A percentile compares a stretch with the other conserved stretches of the same genome.
Evolutionary conservation across 257 asterid genomes (phyloP).

Genomic region (Oldenlandia corymbosa): DNA sequence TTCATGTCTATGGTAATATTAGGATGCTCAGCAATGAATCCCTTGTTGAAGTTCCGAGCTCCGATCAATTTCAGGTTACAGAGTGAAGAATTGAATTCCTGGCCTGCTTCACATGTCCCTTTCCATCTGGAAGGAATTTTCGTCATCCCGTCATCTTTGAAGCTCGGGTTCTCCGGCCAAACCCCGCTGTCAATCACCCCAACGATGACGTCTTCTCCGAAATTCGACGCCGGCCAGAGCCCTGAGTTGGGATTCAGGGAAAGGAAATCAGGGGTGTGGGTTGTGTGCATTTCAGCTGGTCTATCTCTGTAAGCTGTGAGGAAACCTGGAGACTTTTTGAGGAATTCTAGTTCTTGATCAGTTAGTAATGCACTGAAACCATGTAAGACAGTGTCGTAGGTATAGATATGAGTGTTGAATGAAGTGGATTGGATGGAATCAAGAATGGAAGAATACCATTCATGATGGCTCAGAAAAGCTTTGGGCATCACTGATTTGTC

Average conservation of each 20-base stretch:
- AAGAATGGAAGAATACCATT: constrained; percentile 3
- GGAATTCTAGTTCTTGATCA: constrained; percentile 21
- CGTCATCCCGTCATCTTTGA: constrained; percentile 7
- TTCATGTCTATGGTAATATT: constrained; percentile 4
- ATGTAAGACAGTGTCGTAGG: constrained; percentile 38
- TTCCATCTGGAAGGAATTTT: constrained; percentile 15
- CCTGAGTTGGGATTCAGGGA: constrained; percentile 36
- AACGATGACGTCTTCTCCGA: constrained; percentile 10
- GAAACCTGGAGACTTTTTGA: constrained; percentile 31
- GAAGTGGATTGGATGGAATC: constrained; percentile 22
- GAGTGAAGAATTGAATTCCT: constrained; percentile 5
- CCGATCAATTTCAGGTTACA: constrained; percentile 15
- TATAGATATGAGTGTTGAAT: constrained; percentile 15
- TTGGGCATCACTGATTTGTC: constrained; percentile 13
- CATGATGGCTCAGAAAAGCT: not conserved
- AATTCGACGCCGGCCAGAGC: constrained; percentile 22
- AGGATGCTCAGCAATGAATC: constrained; percentile 9
- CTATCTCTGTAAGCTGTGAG: constrained; percentile 35
- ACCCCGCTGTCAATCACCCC: constrained; percentile 12
- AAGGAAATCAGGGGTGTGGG: constrained; percentile 42
- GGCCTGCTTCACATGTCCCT: constrained; percentile 15
- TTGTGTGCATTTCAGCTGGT: constrained; percentile 32
- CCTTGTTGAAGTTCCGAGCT: constrained; percentile 12
- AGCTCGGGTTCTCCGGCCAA: constrained; percentile 19
- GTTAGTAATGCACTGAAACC: constrained; percentile 45